Base-by-base conservation (phyloP, 2,329 filamentous ascomycete species). In the Venturia oleaginea region DNA sequence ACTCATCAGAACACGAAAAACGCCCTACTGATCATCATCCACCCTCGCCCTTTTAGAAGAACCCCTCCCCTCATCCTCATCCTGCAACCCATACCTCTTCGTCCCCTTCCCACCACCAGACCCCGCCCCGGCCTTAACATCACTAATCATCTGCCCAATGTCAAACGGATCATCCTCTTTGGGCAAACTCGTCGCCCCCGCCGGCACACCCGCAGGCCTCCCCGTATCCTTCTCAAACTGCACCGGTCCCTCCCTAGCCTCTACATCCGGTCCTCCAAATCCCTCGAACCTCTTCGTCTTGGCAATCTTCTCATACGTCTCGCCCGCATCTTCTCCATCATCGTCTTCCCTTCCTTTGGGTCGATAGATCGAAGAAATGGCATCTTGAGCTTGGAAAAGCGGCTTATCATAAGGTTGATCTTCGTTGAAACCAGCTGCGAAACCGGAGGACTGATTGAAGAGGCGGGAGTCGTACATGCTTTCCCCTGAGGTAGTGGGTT, bases 371-470 rank as follows among this genome's bases (percentile, higher is more conserved):
- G 88, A 93, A 78, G 86, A 94, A 71, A 97, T 91, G 10, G 91
- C 93, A 73, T 97, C 93, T 74, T 97, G 92, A 17, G 94, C 93
- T 0, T 92, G 92, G 74, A 99, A 99, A 8, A 99, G 80, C 24
- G 94, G 94, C 77, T 97, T 97, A 76, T 97, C 94, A 78, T 97
- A 99, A 0, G 88, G 86, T 72, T 99, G 94, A 75, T 99, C 94
- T 76, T 99, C 94, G 75, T 99, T 99, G 82, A 97, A 92, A 0
- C 93, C 94, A 62, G 87, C 84, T 69, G 92, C 88, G 73, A 99
- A 95, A 0, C 94, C 94, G 70, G 89, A 92, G 6, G 87, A 89
- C 77, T 96, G 91, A 77, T 97, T 97, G 78, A 99, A 99, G 37
- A 99, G 78, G 48, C 94, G 84, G 2, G 92, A 95, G 78, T 99